phyloP scores from a whole-genome alignment of 805 yeast genomes.

The Monosporozyma servazzii region DNA sequence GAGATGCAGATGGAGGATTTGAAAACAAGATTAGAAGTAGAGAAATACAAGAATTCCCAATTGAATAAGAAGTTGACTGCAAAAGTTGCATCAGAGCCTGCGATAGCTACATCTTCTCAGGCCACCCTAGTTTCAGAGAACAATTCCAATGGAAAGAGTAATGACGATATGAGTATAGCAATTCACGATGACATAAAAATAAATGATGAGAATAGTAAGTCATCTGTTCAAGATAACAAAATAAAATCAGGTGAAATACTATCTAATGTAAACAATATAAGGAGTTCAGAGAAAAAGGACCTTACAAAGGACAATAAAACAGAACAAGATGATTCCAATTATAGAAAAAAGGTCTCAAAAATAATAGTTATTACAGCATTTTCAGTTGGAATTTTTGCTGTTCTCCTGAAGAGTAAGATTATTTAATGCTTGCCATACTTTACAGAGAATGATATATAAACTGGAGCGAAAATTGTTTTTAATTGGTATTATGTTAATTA shows the following conservation, averaged over 20 bases:
- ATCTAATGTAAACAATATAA: neutral
- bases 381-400: constrained; percentile 8
- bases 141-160: neutral
- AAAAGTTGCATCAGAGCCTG: neutral
- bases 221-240: neutral
- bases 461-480: neutral
- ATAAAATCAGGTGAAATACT: neutral
- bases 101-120: neutral
- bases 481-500: too few relatives aligned
- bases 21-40: constrained; percentile 28
- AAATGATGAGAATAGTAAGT: neutral
- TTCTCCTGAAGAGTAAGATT: constrained; percentile 2
- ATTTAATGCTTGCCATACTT: neutral
- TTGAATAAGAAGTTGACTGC: constrained; percentile 6
- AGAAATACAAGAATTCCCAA: constrained; percentile 24
- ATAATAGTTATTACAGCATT: constrained; percentile 4
- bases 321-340: neutral
- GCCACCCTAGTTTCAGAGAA: neutral
- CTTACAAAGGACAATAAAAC: neutral
- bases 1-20: constrained; percentile 26
- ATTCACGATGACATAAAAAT: neutral
- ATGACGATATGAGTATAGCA: neutral
- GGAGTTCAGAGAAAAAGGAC: neutral
- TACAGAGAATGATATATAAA: neutral
- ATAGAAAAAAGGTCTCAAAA: neutral